Evolutionary conservation across 2,329 filamentous ascomycete species (phyloP).

Genomic region (Cadophora sp.): DNA sequence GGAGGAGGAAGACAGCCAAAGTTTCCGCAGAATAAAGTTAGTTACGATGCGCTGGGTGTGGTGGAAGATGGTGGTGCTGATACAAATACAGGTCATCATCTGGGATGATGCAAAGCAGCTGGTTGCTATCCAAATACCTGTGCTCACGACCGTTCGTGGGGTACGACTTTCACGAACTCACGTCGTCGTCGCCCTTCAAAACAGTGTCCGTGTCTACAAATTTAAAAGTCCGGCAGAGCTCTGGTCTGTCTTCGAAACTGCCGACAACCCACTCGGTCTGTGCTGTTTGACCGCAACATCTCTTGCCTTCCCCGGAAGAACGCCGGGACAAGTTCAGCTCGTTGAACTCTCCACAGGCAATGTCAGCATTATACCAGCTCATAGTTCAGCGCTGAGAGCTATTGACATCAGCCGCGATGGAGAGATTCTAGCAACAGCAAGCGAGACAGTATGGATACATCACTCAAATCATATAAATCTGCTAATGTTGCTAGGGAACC

Average conservation of each 20-base stretch:
- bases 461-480: not conserved
- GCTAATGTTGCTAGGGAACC: conserved; percentile 68
- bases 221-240: conserved; percentile 77
- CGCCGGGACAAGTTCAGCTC: conserved; percentile 85
- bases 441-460: conserved; percentile 67
- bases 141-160: conserved; percentile 80
- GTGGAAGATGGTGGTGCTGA: conserved; percentile 25
- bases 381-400: conserved; percentile 79
- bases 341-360: conserved; percentile 79
- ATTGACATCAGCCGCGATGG: conserved; percentile 82
- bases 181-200: conserved; percentile 81
- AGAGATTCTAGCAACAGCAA: conserved; percentile 84
- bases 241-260: conserved; percentile 80
- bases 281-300: conserved; percentile 77
- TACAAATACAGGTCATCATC: conserved; percentile 69
- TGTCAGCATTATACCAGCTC: conserved; percentile 93
- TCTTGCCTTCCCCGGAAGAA: conserved; percentile 87
- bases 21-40: conserved; percentile 84
- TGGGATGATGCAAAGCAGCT: conserved; percentile 89
- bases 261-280: conserved; percentile 82
- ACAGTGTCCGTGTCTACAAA: conserved; percentile 81
- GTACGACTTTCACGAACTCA: conserved; percentile 78
- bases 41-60: not conserved
- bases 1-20: conserved; percentile 87
- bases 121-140: conserved; percentile 77